phyloP scores from a whole-genome alignment of 2,329 filamentous ascomycete species.

The Xylariomycetidae sp. region DNA sequence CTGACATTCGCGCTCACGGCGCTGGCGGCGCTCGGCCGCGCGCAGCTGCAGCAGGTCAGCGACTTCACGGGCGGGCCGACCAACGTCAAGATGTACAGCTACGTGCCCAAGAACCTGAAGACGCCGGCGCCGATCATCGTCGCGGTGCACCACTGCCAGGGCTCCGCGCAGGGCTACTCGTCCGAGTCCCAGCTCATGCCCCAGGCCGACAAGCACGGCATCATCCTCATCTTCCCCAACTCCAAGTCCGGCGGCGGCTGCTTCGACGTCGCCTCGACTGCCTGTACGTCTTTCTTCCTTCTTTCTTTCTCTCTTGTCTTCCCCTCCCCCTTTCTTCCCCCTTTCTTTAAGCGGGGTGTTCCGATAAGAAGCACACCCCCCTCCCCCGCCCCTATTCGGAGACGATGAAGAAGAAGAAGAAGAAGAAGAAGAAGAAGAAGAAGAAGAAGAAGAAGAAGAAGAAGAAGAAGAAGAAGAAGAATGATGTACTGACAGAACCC shows the following conservation, averaged over 20 bases:
- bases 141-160: conserved; percentile 51
- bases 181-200: conserved; percentile 43
- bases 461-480: too few species aligned
- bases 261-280: conserved; percentile 53
- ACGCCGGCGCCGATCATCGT: conserved; percentile 40
- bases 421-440: too few species aligned
- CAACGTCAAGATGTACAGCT: conserved; percentile 28
- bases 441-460: too few species aligned
- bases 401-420: too few species aligned
- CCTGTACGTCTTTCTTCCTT: conserved; percentile 18
- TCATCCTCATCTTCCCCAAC: conserved; percentile 46
- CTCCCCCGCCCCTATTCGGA: too few species aligned
- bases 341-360: background rate
- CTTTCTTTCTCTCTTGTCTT: background rate
- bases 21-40: too few species aligned
- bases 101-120: conserved; percentile 26
- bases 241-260: conserved; percentile 38
- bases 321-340: background rate
- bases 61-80: conserved; percentile 28
- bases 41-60: conserved; percentile 16
- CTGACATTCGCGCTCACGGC: too few species aligned
- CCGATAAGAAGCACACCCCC: too few species aligned
- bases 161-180: conserved; percentile 47
- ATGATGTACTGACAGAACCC: too few species aligned
- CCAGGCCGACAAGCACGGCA: conserved; percentile 48